phyloP scores from a whole-genome alignment of 1,139 yeast species.

The Zygosaccharomyces pseudobailii region DNA sequence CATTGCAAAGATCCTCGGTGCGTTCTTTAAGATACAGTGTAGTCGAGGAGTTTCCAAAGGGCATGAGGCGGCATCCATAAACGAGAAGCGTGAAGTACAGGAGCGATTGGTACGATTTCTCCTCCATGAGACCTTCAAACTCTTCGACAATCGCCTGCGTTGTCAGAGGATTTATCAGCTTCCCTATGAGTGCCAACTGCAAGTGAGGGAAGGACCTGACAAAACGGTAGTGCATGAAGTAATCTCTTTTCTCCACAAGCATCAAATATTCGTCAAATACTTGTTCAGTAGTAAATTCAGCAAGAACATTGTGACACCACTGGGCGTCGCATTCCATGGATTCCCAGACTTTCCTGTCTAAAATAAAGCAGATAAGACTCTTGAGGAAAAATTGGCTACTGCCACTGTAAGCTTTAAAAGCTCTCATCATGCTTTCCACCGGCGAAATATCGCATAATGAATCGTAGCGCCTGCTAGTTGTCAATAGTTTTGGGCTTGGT shows the following conservation, averaged over 20 bases:
- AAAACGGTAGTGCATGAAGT: conserved; percentile 25
- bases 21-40: conserved; percentile 22
- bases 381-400: conserved; percentile 8
- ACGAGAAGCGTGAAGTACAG: conserved; percentile 26
- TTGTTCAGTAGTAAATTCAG: conserved; percentile 2
- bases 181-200: conserved; percentile 14
- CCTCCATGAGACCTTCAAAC: conserved; percentile 23
- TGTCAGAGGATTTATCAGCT: conserved; percentile 2
- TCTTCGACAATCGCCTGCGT: conserved; percentile 10
- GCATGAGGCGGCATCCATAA: conserved; percentile 21
- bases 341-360: conserved; percentile 29
- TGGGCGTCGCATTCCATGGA: conserved; percentile 16
- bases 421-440: conserved; percentile 18
- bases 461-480: conserved; percentile 17
- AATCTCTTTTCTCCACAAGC: conserved; percentile 18
- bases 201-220: conserved; percentile 20
- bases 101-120: conserved; percentile 16
- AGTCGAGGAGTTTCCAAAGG: conserved; percentile 14
- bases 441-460: conserved; percentile 21
- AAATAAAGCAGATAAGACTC: conserved; percentile 21
- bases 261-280: conserved; percentile 14
- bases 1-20: conserved; percentile 20
- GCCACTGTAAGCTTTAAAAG: conserved; percentile 9
- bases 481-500: conserved; percentile 5
- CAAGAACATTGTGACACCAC: conserved; percentile 16